Conservation (phyloP, 495 filamentous ascomycete genomes). For the Tuber borchii region DNA sequence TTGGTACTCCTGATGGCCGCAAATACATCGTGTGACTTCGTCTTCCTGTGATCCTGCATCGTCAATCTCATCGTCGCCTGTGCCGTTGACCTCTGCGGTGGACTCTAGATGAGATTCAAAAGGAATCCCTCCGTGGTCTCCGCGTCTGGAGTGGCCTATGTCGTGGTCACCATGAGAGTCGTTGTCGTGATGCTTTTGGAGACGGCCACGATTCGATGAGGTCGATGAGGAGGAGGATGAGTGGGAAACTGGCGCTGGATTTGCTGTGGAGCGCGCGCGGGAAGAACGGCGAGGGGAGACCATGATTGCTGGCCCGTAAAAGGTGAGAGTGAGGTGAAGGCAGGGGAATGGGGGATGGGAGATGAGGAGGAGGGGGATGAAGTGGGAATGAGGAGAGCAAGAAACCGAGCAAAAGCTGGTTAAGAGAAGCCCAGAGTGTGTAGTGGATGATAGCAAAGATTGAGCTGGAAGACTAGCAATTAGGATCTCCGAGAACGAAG, state of each 20-base stretch:
- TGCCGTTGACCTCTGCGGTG: conserved; percentile 51
- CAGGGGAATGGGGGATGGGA: conserved; percentile 15
- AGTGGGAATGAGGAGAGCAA: conserved; percentile 10
- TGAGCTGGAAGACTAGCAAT: neutral
- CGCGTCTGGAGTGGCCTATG: conserved; percentile 62
- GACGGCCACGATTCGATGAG: conserved; percentile 50
- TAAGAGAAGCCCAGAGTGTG: neutral
- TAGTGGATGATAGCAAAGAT: neutral
- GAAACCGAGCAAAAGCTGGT: conserved; percentile 9
- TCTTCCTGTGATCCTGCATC: conserved; percentile 60
- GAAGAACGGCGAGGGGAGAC: conserved; percentile 81
- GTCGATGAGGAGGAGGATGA: conserved; percentile 70
- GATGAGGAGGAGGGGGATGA: conserved; percentile 13
- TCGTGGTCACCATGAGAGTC: conserved; percentile 38
- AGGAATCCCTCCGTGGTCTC: conserved; percentile 46
- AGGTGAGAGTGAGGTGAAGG: conserved; percentile 14
- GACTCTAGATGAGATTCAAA: conserved; percentile 34
- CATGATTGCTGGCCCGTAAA: conserved; percentile 25
- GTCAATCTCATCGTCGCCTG: conserved; percentile 59
- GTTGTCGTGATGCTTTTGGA: conserved; percentile 36
- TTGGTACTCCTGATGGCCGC: conserved; percentile 88
- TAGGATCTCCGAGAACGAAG: conserved; percentile 9
- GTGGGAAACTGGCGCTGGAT: conserved; percentile 52
- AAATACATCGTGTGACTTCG: conserved; percentile 90
- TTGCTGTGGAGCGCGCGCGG: conserved; percentile 65